These are phyloP conservation scores for Codiaeum variegatum DNA, from an alignment of 441 rosid genomes.

Conservation along the genomic window DNA sequence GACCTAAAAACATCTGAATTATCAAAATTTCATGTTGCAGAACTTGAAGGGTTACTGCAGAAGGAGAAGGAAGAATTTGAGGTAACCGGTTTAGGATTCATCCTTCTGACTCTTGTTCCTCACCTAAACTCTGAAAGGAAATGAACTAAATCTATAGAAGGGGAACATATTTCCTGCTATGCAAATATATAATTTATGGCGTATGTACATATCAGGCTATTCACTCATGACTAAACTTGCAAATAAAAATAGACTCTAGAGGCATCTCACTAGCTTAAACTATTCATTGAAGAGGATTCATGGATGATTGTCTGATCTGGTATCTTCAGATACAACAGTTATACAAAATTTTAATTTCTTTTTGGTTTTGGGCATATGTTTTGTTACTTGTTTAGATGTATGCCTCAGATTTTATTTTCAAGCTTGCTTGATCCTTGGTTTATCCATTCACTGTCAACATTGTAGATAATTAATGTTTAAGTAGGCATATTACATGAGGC, in stretches of 20 bases:
- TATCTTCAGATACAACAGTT: not conserved
- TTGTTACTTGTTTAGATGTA: not conserved
- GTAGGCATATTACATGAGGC: not conserved
- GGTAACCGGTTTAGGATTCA: constrained; percentile 40
- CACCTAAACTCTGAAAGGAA: not conserved
- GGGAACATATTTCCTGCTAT: not conserved
- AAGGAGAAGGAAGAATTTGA: constrained; percentile 74
- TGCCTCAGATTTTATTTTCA: not conserved
- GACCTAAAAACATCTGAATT: constrained; percentile 30
- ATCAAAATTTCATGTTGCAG: constrained; percentile 41
- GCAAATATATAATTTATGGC: not conserved
- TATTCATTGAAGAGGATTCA: not conserved
- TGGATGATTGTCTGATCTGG: not conserved
- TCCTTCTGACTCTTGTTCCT: not conserved
- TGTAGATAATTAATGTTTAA: not conserved
- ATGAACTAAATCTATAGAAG: not conserved
- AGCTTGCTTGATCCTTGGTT: constrained; percentile 7
- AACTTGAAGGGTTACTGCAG: constrained; percentile 54
- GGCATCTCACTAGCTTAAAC: not conserved
- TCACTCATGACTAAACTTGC: not conserved
- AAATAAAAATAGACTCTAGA: constrained; percentile 3
- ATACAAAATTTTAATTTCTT: not conserved
- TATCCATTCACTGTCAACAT: not conserved
- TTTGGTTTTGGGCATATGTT: not conserved
- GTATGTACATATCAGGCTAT: not conserved